phyloP scores from a whole-genome alignment of 306 rosid genomes.

The Cucurbita ficifolia region DNA sequence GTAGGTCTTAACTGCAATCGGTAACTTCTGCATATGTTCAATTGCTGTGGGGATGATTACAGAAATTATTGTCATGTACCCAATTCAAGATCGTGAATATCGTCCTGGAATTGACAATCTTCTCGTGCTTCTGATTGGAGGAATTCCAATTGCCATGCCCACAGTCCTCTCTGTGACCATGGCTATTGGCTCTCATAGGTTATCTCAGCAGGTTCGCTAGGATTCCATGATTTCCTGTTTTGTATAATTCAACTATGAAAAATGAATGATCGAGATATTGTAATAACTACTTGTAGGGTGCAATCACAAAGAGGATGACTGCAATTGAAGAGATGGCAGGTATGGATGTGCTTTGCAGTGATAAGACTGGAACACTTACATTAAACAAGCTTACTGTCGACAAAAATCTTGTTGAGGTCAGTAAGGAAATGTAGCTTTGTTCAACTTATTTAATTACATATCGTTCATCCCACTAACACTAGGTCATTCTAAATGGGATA shows the following conservation, averaged over 20 bases:
- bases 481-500: slow-evolving; percentile 6
- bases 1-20: slow-evolving; percentile 94
- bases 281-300: slow-evolving; percentile 52
- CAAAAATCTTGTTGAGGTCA: slow-evolving; percentile 83
- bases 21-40: slow-evolving; percentile 95
- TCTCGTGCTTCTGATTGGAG: slow-evolving; percentile 95
- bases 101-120: slow-evolving; percentile 97
- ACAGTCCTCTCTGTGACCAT: slow-evolving; percentile 93
- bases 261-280: not conserved
- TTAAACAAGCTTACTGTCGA: slow-evolving; percentile 83
- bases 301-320: slow-evolving; percentile 98
- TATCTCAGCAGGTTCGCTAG: slow-evolving; percentile 75
- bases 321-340: slow-evolving; percentile 99
- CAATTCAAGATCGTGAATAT: slow-evolving; percentile 73
- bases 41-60: slow-evolving; percentile 89
- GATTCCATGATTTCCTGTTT: slow-evolving; percentile 11
- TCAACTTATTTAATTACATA: not conserved
- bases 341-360: slow-evolving; percentile 99
- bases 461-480: not conserved
- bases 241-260: not conserved
- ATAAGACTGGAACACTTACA: slow-evolving; percentile 92
- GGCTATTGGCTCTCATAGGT: slow-evolving; percentile 97
- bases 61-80: slow-evolving; percentile 92
- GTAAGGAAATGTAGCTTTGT: slow-evolving; percentile 12
- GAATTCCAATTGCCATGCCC: slow-evolving; percentile 99